phyloP scores from a whole-genome alignment of 1,284 basidiomycete genomes.

The Lignosus rhinocerotis region DNA sequence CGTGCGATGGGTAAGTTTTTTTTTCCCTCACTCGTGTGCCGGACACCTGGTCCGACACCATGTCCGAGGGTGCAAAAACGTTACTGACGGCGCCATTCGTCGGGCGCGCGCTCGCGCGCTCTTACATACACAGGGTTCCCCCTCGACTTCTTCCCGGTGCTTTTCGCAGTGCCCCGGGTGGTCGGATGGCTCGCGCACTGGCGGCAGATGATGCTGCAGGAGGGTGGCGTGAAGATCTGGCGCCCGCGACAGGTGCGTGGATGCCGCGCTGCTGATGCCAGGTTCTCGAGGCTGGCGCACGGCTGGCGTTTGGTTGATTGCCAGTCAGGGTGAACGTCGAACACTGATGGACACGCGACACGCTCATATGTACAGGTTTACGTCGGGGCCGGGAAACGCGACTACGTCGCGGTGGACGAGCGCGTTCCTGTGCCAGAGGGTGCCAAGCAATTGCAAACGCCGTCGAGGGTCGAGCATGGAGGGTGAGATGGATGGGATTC shows the following conservation, averaged over 20 bases:
- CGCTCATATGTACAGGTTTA: conserved; percentile 56
- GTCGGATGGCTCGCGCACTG: conserved; percentile 90
- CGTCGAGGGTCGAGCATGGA: conserved; percentile 69
- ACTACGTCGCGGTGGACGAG: conserved; percentile 67
- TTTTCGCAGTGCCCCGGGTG: conserved; percentile 87
- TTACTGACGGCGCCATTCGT: conserved; percentile 4
- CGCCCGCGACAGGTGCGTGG: conserved; percentile 72
- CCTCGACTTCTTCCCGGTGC: conserved; percentile 86
- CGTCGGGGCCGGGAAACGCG: conserved; percentile 69
- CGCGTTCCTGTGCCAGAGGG: conserved; percentile 53
- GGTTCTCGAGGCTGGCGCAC: background rate
- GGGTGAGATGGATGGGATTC: conserved; percentile 47
- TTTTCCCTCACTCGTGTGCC: background rate
- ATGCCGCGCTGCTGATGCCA: conserved; percentile 2
- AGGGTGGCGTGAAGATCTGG: conserved; percentile 90
- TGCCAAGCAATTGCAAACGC: conserved; percentile 53
- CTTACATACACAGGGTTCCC: conserved; percentile 64
- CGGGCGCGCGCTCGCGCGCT: background rate
- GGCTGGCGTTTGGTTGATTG: background rate
- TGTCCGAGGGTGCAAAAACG: conserved; percentile 6
- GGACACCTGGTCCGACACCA: too few species aligned
- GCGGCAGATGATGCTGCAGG: conserved; percentile 89
- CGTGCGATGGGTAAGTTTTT: conserved; percentile 75
- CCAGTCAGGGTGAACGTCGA: conserved; percentile 2
- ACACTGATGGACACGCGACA: background rate